Evolutionary conservation across 495 filamentous ascomycete species (phyloP).

Genomic region (Xylaria telfairii): DNA sequence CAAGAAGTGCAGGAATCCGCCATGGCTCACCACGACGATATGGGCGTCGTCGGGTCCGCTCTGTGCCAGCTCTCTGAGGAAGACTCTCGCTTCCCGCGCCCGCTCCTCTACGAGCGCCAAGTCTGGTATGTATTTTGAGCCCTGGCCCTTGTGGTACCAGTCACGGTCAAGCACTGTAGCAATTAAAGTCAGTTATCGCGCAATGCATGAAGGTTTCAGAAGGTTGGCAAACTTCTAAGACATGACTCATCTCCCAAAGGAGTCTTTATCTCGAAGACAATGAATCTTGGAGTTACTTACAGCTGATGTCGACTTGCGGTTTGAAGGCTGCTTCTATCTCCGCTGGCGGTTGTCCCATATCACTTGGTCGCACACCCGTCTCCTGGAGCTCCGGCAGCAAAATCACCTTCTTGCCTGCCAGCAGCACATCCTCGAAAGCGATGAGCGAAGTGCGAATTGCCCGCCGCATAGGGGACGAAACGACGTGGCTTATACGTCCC

Average conservation of each 20-base stretch:
- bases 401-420: conserved; percentile 4
- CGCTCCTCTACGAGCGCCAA: conserved; percentile 59
- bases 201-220: neutral
- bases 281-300: neutral
- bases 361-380: conserved; percentile 56
- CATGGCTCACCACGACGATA: conserved; percentile 59
- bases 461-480: conserved; percentile 74
- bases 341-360: conserved; percentile 64
- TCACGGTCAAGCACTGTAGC: conserved; percentile 50
- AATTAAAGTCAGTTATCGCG: conserved; percentile 13
- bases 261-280: neutral
- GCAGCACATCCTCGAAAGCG: conserved; percentile 55
- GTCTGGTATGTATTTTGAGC: conserved; percentile 57
- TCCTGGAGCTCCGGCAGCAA: conserved; percentile 42
- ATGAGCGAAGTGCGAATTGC: conserved; percentile 73
- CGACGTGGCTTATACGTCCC: conserved; percentile 62
- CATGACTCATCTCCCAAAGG: neutral
- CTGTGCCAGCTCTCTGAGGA: conserved; percentile 54
- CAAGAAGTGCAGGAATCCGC: conserved; percentile 61
- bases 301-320: conserved; percentile 57
- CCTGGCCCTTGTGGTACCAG: conserved; percentile 68
- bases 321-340: conserved; percentile 45
- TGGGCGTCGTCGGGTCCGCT: conserved; percentile 47
- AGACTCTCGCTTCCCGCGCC: conserved; percentile 64
- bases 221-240: neutral